Percentiles rank a stretch among this genome's conserved stretches.
These are phyloP conservation scores for Rhexocercosporidium sp. DNA, from an alignment of 2,329 filamentous ascomycete genomes.

Conservation along the genomic window DNA sequence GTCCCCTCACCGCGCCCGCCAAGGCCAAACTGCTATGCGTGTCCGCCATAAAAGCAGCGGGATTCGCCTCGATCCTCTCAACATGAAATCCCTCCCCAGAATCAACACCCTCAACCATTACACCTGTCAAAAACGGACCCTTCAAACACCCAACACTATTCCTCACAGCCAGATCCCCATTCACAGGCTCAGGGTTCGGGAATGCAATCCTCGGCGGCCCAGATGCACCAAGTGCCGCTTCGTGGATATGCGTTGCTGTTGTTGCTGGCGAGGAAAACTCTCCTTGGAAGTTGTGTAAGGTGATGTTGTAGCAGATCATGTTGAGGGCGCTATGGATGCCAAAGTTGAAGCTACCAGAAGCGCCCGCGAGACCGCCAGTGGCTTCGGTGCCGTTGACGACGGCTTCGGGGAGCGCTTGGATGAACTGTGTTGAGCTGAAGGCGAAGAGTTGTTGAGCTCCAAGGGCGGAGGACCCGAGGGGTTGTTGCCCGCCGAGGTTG, in stretches of 20 bases:
- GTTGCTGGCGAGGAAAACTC: conserved; percentile 16
- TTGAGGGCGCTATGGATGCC: conserved; percentile 14
- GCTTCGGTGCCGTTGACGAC: conserved; percentile 14
- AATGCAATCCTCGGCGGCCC: conserved; percentile 20
- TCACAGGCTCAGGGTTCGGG: conserved; percentile 10
- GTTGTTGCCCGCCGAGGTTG: background rate
- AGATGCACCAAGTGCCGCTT: conserved; percentile 9
- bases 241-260: conserved; percentile 23
- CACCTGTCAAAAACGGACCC: conserved; percentile 17
- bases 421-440: conserved; percentile 8
- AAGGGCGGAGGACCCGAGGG: background rate
- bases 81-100: conserved; percentile 15
- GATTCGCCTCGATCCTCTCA: conserved; percentile 17
- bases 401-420: background rate
- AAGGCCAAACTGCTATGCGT: conserved; percentile 15
- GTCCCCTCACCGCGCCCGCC: conserved; percentile 14
- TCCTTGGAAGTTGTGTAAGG: conserved; percentile 15
- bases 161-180: conserved; percentile 6
- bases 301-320: conserved; percentile 23
- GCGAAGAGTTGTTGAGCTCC: conserved; percentile 1
- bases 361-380: conserved; percentile 11
- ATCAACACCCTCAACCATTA: conserved; percentile 15
- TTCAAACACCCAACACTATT: conserved; percentile 19
- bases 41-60: conserved; percentile 17
- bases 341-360: conserved; percentile 15